Base-by-base conservation (phyloP, 2,329 filamentous ascomycete species). In the Pezicula radicicola region DNA sequence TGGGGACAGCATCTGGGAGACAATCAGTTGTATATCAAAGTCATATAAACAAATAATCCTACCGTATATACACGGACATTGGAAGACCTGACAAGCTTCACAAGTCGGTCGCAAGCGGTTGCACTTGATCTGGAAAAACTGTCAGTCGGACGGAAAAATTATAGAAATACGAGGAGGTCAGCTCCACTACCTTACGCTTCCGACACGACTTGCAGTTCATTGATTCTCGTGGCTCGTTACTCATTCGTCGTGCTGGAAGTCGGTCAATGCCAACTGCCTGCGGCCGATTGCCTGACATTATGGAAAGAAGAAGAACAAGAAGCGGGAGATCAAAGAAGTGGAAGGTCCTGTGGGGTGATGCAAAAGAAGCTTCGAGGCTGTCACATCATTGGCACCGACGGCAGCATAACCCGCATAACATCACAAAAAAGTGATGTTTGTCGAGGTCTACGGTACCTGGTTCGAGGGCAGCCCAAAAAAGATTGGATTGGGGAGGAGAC, bases 131-230 rank as follows among this genome's bases (percentile, higher is more conserved):
- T 95, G 63, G 56, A 52, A 49, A 49, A 55, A 48, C 41, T 55
- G 54, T 58, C 50, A 63, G 59, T 37, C 33, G 39, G n/a, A 43
- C 44, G 54, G 50, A 60, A 58, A 41, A 62, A 51, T 49, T 63
- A 15, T 48, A 45, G 8, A n/a, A 15, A n/a, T 21, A 33, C 15
- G 19, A 16, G 18, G 15, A 28, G 19, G 18, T 7, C 25, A 4
- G 13, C 16, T 33, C 1, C 25, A 55, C 74, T 45, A 93, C 90
- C 86, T 96, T 96, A 74, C 91, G 81, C 72, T 95, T 95, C 61
- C 91, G 83, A 75, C 91, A 96, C 51, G 89, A 94, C 71, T 96
- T 95, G 83, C 91, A 96, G 70, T 96, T 96, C 91, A 96, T 96
- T 33, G 88, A 89, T 75, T 95, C 91, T 63, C 88, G 84, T 39